Percentiles rank a stretch among this genome's conserved stretches.
These are phyloP conservation scores for Gossypium longicalyx DNA, from an alignment of 345 rosid genomes.

Conservation along the genomic window DNA sequence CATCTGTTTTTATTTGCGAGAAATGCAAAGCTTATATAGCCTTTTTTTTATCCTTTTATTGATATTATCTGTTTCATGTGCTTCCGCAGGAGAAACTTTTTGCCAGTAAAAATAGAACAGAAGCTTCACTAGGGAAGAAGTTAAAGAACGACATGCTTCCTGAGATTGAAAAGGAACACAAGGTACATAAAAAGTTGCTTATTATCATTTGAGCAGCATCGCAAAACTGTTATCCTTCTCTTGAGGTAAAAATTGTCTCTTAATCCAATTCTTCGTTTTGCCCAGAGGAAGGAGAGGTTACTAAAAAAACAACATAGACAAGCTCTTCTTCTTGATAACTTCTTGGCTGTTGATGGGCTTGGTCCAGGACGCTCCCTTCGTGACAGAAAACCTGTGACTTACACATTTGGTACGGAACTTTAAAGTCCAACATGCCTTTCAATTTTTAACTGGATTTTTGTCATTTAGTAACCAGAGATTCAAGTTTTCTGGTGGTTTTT, in stretches of 20 bases:
- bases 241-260: slow-evolving; percentile 22
- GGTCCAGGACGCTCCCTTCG: slow-evolving; percentile 88
- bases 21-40: not conserved
- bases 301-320: slow-evolving; percentile 93
- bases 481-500: not conserved
- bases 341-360: slow-evolving; percentile 58
- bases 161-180: slow-evolving; percentile 33
- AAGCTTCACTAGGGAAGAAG: slow-evolving; percentile 85
- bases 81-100: slow-evolving; percentile 80
- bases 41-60: not conserved
- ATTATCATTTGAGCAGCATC: not conserved
- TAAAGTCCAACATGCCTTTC: slow-evolving; percentile 1
- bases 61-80: slow-evolving; percentile 12
- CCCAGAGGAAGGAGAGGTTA: slow-evolving; percentile 76
- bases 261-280: slow-evolving; percentile 13
- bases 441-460: not conserved
- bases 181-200: slow-evolving; percentile 46
- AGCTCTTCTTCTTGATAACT: slow-evolving; percentile 81
- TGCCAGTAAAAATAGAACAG: slow-evolving; percentile 81
- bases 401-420: slow-evolving; percentile 74
- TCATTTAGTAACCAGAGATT: not conserved
- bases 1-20: not conserved
- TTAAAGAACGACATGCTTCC: slow-evolving; percentile 89
- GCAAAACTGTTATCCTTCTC: not conserved
- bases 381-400: slow-evolving; percentile 90